Percentiles rank a stretch among this genome's conserved stretches.
Evolutionary conservation across 352 stramenopile species (phyloP).

Genomic region (Globisporangium barbulae): DNA sequence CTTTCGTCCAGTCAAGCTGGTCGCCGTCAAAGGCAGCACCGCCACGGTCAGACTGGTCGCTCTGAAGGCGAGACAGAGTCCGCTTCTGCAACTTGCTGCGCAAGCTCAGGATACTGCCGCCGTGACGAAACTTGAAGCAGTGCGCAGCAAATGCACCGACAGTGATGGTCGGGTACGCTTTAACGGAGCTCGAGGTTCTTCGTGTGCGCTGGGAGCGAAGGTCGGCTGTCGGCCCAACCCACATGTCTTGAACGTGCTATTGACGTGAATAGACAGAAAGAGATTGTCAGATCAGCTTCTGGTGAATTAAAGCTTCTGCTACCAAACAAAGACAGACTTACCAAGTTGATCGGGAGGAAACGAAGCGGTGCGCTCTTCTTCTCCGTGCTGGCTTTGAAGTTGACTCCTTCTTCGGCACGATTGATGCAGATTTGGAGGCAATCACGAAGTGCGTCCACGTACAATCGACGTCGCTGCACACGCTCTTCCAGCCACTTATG

Average conservation of each 20-base stretch:
- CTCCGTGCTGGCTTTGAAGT: constrained; percentile 82
- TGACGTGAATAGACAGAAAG: not conserved
- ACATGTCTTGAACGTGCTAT: constrained; percentile 83
- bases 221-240: constrained; percentile 64
- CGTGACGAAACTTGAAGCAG: constrained; percentile 81
- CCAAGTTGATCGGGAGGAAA: constrained; percentile 79
- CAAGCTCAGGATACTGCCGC: constrained; percentile 65
- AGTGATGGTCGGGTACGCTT: constrained; percentile 67
- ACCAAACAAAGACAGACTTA: constrained; percentile 12
- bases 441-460: constrained; percentile 63
- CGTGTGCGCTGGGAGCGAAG: constrained; percentile 63
- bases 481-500: constrained; percentile 74
- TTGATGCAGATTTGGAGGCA: constrained; percentile 69
- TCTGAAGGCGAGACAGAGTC: constrained; percentile 45
- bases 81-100: constrained; percentile 56
- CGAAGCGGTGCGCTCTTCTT: constrained; percentile 75
- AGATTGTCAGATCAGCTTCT: not conserved
- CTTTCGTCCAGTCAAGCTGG: constrained; percentile 55
- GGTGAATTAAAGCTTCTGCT: not conserved
- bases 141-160: constrained; percentile 80
- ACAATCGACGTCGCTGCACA: constrained; percentile 59
- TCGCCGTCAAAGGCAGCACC: constrained; percentile 14
- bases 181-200: constrained; percentile 56
- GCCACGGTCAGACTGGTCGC: constrained; percentile 33
- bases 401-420: constrained; percentile 61